Evolutionary conservation across 257 asterid genomes (phyloP), one percentile per base, ranked within the genome.

Genomic region (Verbascum thapsus): DNA sequence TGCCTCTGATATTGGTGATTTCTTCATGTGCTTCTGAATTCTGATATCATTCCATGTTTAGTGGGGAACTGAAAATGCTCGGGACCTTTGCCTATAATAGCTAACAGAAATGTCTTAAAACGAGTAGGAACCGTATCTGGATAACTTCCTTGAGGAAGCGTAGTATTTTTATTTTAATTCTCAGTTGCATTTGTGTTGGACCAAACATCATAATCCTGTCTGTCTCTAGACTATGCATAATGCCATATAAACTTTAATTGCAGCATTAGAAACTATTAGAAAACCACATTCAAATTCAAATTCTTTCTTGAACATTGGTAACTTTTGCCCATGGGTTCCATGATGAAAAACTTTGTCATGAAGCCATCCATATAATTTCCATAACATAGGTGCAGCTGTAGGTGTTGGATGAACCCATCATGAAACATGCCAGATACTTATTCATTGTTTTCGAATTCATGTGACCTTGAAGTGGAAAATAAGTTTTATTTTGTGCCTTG

Each of bases 11-110:
- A 4, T 8, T 8, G 12, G 16, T 59, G 17, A 3, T 44, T 22
- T 22, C 17, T 54, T 64, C 39, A 37, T 51, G 32, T 38, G 37
- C n/a, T 37, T 54, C 44, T 4, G 23, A 47, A 58, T 72, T 16
- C 12, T 65, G 38, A 58, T 19, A 61, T 45, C 69, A 35, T 35
- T 57, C 17, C 3, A 17, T 12, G 18, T 58, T 66, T 43, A 7
- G 18, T 9, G 50, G 7, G 23, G 39, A 20, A 45, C 53, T 62
- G n/a, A 44, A 22, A 19, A 7, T 59, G 68, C 49, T 70, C 22
- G 17, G 64, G 56, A 35, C 39, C 43, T 44, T 53, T 44, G 32
- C 18, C 17, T 68, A n/a, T 26, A 4, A 15, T 30, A 20, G 55
- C 59, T 40, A 26, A 12, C 34, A 40, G 32, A 43, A 49, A n/a